A percentile compares a stretch with the other conserved stretches of the same genome.
Evolutionary conservation across 1,139 yeast species (phyloP).

Genomic region (Pichia sp.): DNA sequence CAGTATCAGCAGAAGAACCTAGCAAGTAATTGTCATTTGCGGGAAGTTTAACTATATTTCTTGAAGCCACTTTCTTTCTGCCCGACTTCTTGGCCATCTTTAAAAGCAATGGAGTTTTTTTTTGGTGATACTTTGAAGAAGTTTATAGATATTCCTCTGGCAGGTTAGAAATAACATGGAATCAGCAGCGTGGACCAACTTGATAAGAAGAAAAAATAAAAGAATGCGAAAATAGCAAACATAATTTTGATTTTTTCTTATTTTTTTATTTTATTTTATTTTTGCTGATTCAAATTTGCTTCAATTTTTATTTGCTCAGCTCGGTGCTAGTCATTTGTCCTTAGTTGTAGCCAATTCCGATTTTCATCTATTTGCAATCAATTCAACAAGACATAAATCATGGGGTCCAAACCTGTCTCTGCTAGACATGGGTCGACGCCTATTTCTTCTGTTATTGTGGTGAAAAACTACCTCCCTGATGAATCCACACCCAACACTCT

Average conservation of each 20-base stretch:
- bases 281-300: not conserved
- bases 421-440: not conserved
- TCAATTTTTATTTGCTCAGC: not conserved
- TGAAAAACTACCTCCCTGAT: constrained; percentile 43
- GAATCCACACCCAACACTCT: constrained; percentile 40
- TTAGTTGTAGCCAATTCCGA: no score
- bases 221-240: not conserved
- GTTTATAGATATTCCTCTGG: no score
- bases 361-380: not conserved
- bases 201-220: not conserved
- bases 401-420: not conserved
- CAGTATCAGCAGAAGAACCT: constrained; percentile 15
- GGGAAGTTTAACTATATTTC: not conserved
- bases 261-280: not conserved
- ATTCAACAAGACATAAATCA: not conserved
- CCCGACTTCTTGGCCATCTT: constrained; percentile 5
- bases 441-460: constrained; percentile 46
- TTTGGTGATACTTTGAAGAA: not conserved
- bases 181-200: no score
- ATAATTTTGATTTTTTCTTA: no score
- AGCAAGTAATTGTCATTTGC: not conserved
- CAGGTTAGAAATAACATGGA: no score
- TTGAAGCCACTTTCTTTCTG: not conserved
- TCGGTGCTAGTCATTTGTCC: not conserved
- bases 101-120: not conserved